Conservation (phyloP, 768 basidiomycete genomes). For the Leucosporidium scottii region DNA sequence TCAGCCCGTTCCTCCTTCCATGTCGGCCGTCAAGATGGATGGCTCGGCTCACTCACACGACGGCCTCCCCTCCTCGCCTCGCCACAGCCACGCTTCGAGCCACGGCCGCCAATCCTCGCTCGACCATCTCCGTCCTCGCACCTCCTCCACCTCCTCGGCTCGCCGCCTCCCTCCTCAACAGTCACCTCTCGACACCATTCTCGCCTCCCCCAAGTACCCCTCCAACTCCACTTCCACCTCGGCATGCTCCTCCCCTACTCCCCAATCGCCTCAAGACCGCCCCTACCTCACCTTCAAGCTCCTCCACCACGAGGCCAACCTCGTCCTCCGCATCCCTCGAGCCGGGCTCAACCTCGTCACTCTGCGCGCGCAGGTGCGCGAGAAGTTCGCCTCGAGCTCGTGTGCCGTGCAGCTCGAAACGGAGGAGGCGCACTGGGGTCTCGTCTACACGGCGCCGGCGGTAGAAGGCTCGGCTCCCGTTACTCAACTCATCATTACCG, state of each 20-base stretch:
- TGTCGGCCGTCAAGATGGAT: constrained; percentile 7
- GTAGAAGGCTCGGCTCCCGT: not conserved
- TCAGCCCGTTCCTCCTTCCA: constrained; percentile 27
- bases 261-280: not conserved
- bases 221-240: constrained; percentile 1
- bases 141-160: constrained; percentile 12
- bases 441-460: not conserved
- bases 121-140: constrained; percentile 16
- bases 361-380: not conserved
- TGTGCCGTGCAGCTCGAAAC: not conserved
- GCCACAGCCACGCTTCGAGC: not conserved
- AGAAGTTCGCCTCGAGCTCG: constrained; percentile 19
- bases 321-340: constrained; percentile 16
- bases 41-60: constrained; percentile 18
- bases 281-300: constrained; percentile 19
- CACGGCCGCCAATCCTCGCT: constrained; percentile 1
- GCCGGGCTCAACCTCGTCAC: constrained; percentile 5
- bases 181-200: constrained; percentile 3
- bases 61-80: constrained; percentile 5
- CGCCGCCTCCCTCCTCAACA: constrained; percentile 4
- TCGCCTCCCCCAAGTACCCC: not conserved
- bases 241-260: not conserved
- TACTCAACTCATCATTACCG: constrained; percentile 4
- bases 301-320: constrained; percentile 13
- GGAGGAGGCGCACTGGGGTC: constrained; percentile 9